Evolutionary conservation across 1,139 yeast genomes (phyloP), one percentile per base, ranked within the genome.

Genomic region (Yamadazyma triangularis): DNA sequence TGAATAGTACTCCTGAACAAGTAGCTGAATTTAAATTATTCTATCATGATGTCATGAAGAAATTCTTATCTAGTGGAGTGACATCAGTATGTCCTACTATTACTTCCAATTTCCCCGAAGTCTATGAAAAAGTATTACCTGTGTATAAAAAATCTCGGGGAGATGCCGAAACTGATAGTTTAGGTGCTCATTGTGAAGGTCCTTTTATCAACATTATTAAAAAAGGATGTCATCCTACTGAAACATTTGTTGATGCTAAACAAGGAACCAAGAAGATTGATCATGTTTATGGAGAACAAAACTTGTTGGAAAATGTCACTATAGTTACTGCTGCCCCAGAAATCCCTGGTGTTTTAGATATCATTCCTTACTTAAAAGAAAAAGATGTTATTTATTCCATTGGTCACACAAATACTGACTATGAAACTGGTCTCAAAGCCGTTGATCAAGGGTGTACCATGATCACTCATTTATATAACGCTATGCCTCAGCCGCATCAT

Each of bases 401-500:
- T 35, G 84, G 84, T 24, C 84, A 77, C 48, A 71, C 81, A 10
- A 64, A 58, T 45, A 59, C 77, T 24, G 69, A 64, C 40, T 73
- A 70, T 46, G 56, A 60, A 19, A 70, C 71, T 13, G 77, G 73
- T 8, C 44, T 68, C 13, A 56, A 64, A 34, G 82, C 83, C 0
- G 58, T 76, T 19, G 54, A 60, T 13, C 50, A 61, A 13, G 83
- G 83, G 18, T 79, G 79, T 14, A 51, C 70, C 18, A 75, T 77
- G 81, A 60, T 77, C 30, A 77, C 84, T 4, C 84, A 77, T 46
- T 62, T 77, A 38, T 77, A 73, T 53, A 77, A 77, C 44, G 84
- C 84, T 42, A 77, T 77, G 84, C 79, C 80, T 3, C 79, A 73
- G 47, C 79, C 79, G 2, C 82, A 75, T 45, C 82, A 77, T 45